Base-by-base conservation (phyloP, 148 eudicot genomes). In the Fagopyrum tataricum region DNA sequence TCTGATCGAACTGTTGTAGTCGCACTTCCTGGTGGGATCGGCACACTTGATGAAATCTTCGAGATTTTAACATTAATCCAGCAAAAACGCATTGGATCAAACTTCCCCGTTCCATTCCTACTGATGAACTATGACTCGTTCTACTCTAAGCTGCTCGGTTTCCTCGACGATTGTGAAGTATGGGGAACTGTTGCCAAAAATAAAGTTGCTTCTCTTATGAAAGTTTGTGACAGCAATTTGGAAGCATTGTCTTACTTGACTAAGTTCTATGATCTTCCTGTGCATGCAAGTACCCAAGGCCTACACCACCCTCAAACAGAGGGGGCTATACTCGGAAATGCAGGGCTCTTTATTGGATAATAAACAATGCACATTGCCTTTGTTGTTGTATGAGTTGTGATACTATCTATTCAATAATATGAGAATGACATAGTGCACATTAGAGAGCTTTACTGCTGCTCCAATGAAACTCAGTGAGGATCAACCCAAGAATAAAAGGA, bases 21-120 rank as follows among this genome's bases (percentile, higher is more conserved):
- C 59, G 93, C 84, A 59, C 92, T 94, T 3, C 97, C 98, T 3
- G 98, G 98, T 59, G 98, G 98, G 40, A 75, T 94, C 26, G 98
- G 98, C 73, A 94, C 96, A 66, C 81, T 94, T 9, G 98, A 94
- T 73, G 97, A 94, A 82, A 79, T 85, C 44, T 91, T 94, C 72
- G 98, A 94, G 85, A 88, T 91, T 69, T 77, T 91, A 73, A 75
- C 96, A 3, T 78, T 94, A 71, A 87, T 91, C 80, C 97, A 94
- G 77, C 87, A 89, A 13, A 67, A 87, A 74, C 82, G 97, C 72
- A 85, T 91, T 51, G 98, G 98, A 43, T 91, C 98, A 7, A 55
- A 70, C 64, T 81, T 81, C 74, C 92, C 90, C 0, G 90, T 93
- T 23, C 98, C 98, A 4, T 82, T 91, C 72, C 55, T 91, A 71